Percentiles rank a stretch among this genome's conserved stretches.
Evolutionary conservation across 768 basidiomycete genomes (phyloP).

Genomic region (Inosperma sp.): DNA sequence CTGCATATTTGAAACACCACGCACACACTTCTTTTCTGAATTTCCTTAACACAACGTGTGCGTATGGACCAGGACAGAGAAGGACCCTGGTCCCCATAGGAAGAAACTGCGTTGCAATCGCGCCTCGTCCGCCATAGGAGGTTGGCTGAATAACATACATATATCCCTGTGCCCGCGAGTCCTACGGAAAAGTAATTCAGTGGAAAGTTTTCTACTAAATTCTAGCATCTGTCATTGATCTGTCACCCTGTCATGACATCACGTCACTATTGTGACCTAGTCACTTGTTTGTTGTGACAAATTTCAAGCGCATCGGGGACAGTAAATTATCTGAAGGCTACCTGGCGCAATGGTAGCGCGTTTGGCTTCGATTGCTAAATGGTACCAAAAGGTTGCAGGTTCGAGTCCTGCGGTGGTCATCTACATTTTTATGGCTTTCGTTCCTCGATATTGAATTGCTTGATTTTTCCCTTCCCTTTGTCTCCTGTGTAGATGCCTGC

Average conservation of each 20-base stretch:
- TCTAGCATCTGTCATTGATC: no score
- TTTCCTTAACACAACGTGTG: constrained; percentile 53
- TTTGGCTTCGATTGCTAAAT: constrained; percentile 82
- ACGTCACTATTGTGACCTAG: no score
- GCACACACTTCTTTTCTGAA: constrained; percentile 67
- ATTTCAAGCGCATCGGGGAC: no score
- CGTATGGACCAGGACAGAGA: constrained; percentile 46
- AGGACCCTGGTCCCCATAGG: constrained; percentile 42
- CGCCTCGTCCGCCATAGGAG: constrained; percentile 54
- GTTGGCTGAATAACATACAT: no score
- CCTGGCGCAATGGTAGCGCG: constrained; percentile 94
- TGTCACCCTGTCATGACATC: no score
- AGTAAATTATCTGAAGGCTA: constrained; percentile 40
- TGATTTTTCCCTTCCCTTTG: no score
- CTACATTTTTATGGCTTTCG: constrained; percentile 18
- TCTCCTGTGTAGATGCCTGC: no score
- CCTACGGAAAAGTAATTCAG: no score
- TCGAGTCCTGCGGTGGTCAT: constrained; percentile 93
- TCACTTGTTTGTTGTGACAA: no score
- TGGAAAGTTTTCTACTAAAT: no score
- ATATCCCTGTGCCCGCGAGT: no score
- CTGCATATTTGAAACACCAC: constrained; percentile 59
- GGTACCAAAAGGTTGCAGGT: constrained; percentile 94
- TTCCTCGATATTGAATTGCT: no score
- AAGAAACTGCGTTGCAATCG: constrained; percentile 43